phyloP scores from a whole-genome alignment of 2,329 filamentous ascomycete species.

The Colletotrichum sp. region DNA sequence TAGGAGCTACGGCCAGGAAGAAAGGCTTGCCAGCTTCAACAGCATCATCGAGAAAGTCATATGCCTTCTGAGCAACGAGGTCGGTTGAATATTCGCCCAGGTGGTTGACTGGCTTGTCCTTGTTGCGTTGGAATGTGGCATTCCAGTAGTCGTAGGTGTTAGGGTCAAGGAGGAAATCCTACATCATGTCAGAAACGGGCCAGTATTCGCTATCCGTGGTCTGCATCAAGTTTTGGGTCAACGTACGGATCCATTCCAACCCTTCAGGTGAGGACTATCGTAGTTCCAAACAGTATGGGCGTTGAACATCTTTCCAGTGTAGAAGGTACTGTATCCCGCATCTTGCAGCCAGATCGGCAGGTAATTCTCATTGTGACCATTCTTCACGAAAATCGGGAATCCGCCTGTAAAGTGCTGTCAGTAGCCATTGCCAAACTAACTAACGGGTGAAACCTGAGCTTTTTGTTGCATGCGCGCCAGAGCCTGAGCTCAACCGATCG shows the following conservation, averaged over 20 bases:
- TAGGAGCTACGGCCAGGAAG: constrained; percentile 61
- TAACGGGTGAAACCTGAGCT: accelerated
- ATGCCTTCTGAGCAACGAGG: constrained; percentile 62
- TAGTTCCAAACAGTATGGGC: constrained; percentile 54
- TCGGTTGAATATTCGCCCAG: constrained; percentile 55
- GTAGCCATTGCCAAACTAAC: background rate
- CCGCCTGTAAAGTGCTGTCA: constrained; percentile 31
- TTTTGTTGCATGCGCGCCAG: background rate
- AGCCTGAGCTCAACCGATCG: background rate
- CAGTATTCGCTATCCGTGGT: background rate
- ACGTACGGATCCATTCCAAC: constrained; percentile 57
- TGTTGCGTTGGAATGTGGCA: constrained; percentile 66
- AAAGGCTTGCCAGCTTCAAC: constrained; percentile 57
- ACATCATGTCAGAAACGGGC: background rate
- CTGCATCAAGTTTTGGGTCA: background rate
- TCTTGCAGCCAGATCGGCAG: constrained; percentile 57
- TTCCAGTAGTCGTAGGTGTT: constrained; percentile 74
- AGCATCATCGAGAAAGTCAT: constrained; percentile 67
- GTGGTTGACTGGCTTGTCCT: constrained; percentile 45
- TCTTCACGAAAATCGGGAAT: constrained; percentile 56
- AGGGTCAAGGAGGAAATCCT: constrained; percentile 65
- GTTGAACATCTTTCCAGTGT: constrained; percentile 62
- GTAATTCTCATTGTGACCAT: constrained; percentile 55
- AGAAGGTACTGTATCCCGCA: constrained; percentile 57
- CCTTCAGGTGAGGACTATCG: constrained; percentile 54